Conservation (phyloP, 495 filamentous ascomycete genomes). For the Talaromyces trachyspermus region DNA sequence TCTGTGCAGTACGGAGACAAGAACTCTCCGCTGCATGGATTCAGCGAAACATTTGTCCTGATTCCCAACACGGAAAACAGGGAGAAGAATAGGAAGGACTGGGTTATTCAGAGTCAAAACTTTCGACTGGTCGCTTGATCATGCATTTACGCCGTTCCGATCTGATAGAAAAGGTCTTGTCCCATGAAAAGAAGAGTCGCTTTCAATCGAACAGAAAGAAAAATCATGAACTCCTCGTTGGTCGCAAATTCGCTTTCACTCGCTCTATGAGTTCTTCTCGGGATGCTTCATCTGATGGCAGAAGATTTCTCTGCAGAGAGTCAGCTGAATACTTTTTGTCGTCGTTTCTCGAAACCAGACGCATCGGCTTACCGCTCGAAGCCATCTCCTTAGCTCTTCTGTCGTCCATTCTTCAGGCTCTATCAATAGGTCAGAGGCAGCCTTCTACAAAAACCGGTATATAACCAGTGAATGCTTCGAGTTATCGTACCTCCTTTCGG, state of each 20-base stretch:
- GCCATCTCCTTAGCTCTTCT: slow-evolving; percentile 67
- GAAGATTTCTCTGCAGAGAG: slow-evolving; percentile 56
- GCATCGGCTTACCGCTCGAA: slow-evolving; percentile 51
- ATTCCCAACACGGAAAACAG: slow-evolving; percentile 61
- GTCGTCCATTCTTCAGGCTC: slow-evolving; percentile 67
- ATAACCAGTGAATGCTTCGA: not conserved
- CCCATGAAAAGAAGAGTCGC: slow-evolving; percentile 8
- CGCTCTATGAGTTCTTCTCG: slow-evolving; percentile 72
- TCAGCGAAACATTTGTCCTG: slow-evolving; percentile 69
- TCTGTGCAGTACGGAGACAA: slow-evolving; percentile 54
- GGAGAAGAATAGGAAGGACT: slow-evolving; percentile 42
- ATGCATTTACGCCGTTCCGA: too few relatives aligned
- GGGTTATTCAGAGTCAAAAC: slow-evolving; percentile 68
- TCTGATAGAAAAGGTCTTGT: too few relatives aligned
- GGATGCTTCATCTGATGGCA: slow-evolving; percentile 57
- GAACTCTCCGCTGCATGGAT: slow-evolving; percentile 51
- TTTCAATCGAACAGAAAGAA: slow-evolving; percentile 9
- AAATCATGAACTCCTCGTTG: slow-evolving; percentile 15
- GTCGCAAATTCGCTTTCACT: slow-evolving; percentile 70
- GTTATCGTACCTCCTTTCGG: slow-evolving; percentile 57
- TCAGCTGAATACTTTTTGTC: slow-evolving; percentile 3
- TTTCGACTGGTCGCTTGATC: slow-evolving; percentile 54
- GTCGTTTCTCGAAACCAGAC: too few relatives aligned
- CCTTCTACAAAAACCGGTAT: not conserved
- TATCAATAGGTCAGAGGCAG: slow-evolving; percentile 8